phyloP scores from a whole-genome alignment of 345 rosid genomes.

The Firmiana major region DNA sequence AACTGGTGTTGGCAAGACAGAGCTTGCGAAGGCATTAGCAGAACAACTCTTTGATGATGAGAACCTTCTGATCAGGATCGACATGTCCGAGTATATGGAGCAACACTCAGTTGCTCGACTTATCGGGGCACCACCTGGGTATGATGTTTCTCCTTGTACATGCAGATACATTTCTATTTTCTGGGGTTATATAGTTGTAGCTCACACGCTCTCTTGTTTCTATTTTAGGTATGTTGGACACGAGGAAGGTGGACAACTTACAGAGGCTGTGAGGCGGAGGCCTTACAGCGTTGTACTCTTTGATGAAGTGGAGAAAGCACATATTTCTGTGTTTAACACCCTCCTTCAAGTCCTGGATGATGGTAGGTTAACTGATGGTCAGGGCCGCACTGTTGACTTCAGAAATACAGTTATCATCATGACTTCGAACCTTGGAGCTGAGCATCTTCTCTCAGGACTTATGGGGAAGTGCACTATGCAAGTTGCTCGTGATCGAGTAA shows the following conservation, averaged over 20 bases:
- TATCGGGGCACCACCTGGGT: constrained; percentile 93
- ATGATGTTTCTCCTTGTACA: background rate
- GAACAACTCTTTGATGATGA: constrained; percentile 90
- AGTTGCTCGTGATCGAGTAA: constrained; percentile 72
- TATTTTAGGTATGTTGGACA: constrained; percentile 77
- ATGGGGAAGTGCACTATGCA: constrained; percentile 72
- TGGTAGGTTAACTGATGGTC: constrained; percentile 86
- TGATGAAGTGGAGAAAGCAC: constrained; percentile 96
- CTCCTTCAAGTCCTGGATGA: constrained; percentile 94
- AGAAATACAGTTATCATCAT: constrained; percentile 77
- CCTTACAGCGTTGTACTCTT: constrained; percentile 81
- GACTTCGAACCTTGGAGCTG: constrained; percentile 96
- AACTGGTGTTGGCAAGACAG: constrained; percentile 95
- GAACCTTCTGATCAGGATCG: constrained; percentile 68
- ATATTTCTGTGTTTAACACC: constrained; percentile 78
- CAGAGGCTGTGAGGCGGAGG: constrained; percentile 86
- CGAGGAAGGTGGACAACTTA: constrained; percentile 92
- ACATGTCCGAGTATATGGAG: constrained; percentile 91
- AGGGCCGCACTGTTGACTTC: constrained; percentile 88
- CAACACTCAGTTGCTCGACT: constrained; percentile 79
- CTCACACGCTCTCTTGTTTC: background rate
- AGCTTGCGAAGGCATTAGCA: constrained; percentile 90
- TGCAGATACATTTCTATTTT: background rate
- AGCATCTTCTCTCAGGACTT: constrained; percentile 69
- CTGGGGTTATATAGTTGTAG: background rate